Base-by-base conservation (phyloP, 2,329 filamentous ascomycete species). In the Trichoderma lentiforme region DNA sequence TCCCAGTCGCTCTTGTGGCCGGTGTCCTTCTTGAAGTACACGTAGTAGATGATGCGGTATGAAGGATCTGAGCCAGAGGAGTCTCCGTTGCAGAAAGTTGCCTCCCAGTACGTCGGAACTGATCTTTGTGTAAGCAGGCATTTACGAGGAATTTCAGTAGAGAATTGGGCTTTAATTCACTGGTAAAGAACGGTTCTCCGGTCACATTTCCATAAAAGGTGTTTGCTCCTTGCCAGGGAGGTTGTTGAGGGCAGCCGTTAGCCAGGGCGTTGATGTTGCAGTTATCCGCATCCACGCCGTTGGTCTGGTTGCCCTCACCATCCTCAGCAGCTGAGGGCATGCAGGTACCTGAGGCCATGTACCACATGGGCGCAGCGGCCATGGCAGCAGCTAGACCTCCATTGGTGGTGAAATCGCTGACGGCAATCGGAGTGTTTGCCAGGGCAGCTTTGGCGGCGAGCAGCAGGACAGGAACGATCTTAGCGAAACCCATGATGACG, bases 1-100 rank as follows among this genome's bases (percentile, higher is more conserved):
- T 77, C 76, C 76, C 75, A 76, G 43, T 77, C 76, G 36, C 73
- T 76, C 69, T 73, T 77, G 57, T 77, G 74, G 51, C 76, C 76
- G 4, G 76, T 75, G 28, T 77, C 74, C 57, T 76, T 77, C 72
- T 76, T 75, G 69, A 76, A 77, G 70, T 76, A 77, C 24, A 76
- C 73, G 32, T 75, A 76, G 67, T 76, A 77, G 12, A 74, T 74
- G 58, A 77, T 73, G 24, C 73, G 74, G 75, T 74, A 76, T 32
- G 73, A 71, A 24, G 73, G 66, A 15, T 71, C 74, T 1, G 64
- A 67, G 21, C 64, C 64, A 11, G 64, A 60, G 11, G 65, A 60
- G 7, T 68, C 65, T 28, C 65, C 53, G 4, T 57, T 30, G 26
- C 75, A 75, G 24, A 74, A 71, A 7, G 57, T 71, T 1, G 73